Evolutionary conservation across 2,329 filamentous ascomycete genomes (phyloP).

Genomic region (Penicillium paneum): DNA sequence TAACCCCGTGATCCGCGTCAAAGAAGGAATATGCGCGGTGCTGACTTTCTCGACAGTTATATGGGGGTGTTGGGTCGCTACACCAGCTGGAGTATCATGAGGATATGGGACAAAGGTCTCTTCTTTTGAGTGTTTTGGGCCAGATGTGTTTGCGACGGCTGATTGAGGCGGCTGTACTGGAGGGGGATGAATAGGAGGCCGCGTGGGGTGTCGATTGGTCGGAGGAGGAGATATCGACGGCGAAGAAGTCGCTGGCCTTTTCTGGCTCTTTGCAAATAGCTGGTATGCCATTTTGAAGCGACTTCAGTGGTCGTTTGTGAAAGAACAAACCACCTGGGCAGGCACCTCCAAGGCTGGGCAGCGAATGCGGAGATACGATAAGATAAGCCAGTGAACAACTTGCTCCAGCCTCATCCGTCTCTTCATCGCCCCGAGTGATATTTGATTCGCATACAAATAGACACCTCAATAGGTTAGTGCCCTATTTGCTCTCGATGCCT

Average conservation of each 20-base stretch:
- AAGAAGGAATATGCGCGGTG: constrained; percentile 52
- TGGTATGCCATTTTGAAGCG: constrained; percentile 35
- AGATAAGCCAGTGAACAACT: constrained; percentile 27
- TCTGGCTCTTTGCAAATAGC: constrained; percentile 36
- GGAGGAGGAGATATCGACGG: constrained; percentile 20
- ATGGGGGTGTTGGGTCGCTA: constrained; percentile 45
- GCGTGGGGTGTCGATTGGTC: constrained; percentile 13
- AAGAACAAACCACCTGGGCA: not conserved
- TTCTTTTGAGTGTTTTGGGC: constrained; percentile 24
- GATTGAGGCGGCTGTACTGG: constrained; percentile 28
- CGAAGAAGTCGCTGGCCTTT: constrained; percentile 22
- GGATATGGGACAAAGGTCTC: constrained; percentile 33
- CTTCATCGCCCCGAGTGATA: constrained; percentile 13
- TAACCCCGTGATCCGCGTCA: constrained; percentile 57
- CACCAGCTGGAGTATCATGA: constrained; percentile 25
- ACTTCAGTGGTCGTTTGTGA: constrained; percentile 4
- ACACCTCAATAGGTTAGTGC: constrained; percentile 17
- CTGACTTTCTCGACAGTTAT: constrained; percentile 54
- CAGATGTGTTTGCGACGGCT: constrained; percentile 21
- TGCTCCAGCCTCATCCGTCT: constrained; percentile 23
- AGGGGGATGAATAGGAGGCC: constrained; percentile 33
- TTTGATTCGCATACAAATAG: constrained; percentile 9
- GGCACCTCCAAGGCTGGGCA: not conserved
- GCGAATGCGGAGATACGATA: constrained; percentile 38
- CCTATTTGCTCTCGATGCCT: not conserved